These are phyloP conservation scores for Drosera spatulata DNA, from an alignment of 179 eudicot species.

Conservation along the genomic window DNA sequence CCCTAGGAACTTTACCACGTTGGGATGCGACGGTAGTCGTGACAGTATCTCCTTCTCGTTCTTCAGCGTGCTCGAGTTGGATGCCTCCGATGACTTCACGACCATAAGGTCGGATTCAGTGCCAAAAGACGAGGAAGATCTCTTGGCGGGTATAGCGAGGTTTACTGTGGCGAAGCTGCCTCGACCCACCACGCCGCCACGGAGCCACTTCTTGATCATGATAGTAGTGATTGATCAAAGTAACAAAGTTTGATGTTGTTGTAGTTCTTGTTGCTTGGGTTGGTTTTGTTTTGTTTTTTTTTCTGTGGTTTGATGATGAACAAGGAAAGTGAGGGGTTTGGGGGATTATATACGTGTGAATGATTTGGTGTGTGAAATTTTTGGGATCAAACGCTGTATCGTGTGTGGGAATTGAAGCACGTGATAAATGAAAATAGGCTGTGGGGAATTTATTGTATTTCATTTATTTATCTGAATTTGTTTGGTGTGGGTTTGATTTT, in stretches of 20 bases:
- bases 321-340: background rate
- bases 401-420: background rate
- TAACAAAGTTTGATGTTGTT: background rate
- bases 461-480: too few relatives aligned
- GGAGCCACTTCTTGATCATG: conserved; percentile 7
- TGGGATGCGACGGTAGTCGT: conserved; percentile 23
- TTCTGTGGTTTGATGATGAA: background rate
- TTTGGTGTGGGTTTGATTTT: too few relatives aligned
- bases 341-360: background rate
- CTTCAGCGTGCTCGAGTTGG: conserved; percentile 17
- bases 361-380: too few relatives aligned
- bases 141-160: conserved; percentile 22
- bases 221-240: background rate
- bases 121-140: background rate
- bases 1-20: conserved; percentile 30
- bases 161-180: conserved; percentile 46
- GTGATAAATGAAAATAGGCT: background rate
- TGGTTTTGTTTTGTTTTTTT: background rate
- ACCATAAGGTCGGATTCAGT: conserved; percentile 24
- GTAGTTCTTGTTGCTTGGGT: background rate
- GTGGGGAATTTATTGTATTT: too few relatives aligned
- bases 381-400: background rate
- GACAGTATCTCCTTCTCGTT: conserved; percentile 30
- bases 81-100: conserved; percentile 25
- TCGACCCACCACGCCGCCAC: conserved; percentile 26